phyloP scores from a whole-genome alignment of 2,329 filamentous ascomycete species.

The Trichoderma cornu-damae region DNA sequence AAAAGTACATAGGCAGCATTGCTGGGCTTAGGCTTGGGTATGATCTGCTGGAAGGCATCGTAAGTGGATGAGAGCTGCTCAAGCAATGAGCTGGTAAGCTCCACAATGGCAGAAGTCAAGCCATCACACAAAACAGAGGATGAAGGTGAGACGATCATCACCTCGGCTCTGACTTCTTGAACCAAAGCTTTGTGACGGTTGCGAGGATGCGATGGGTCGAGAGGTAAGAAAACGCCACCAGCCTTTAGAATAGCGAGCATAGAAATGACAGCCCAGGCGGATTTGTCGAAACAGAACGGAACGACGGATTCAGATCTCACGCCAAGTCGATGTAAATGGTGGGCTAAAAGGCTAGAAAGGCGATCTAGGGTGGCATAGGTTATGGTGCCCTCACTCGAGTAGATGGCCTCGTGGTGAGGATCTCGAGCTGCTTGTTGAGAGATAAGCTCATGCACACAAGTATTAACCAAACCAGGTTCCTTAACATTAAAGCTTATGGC shows the following conservation, averaged over 20 bases:
- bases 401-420: conserved; percentile 17
- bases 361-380: conserved; percentile 10
- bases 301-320: conserved; percentile 25
- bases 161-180: conserved; percentile 1
- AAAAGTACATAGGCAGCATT: conserved; percentile 26
- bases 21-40: background rate
- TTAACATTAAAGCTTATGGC: conserved; percentile 1
- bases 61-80: background rate
- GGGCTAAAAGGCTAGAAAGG: conserved; percentile 3
- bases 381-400: conserved; percentile 1
- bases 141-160: conserved; percentile 17
- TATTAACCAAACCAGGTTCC: background rate
- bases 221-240: conserved; percentile 26
- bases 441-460: conserved; percentile 28
- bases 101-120: background rate
- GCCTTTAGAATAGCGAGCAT: conserved; percentile 28
- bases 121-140: background rate
- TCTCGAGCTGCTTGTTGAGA: background rate
- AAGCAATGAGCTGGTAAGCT: background rate
- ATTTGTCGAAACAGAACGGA: conserved; percentile 23
- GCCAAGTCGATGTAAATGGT: conserved; percentile 19
- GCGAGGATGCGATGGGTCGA: conserved; percentile 25
- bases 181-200: conserved; percentile 10
- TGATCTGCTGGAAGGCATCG: background rate
- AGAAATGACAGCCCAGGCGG: conserved; percentile 21